phyloP scores from a whole-genome alignment of 2,329 filamentous ascomycete species.

The Colletotrichum paranaense region DNA sequence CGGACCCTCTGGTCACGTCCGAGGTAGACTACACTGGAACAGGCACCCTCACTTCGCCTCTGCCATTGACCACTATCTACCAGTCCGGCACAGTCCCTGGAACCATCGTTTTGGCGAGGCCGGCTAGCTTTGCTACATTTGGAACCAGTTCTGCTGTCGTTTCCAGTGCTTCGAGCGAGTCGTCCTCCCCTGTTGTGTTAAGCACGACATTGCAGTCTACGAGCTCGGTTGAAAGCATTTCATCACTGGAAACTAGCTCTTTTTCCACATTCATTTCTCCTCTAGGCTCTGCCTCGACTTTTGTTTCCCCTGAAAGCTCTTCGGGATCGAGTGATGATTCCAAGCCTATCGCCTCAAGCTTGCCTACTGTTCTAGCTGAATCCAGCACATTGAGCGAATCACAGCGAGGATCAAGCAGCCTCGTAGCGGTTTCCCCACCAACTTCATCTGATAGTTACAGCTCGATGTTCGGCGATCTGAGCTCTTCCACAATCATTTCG shows the following conservation, averaged over 20 bases:
- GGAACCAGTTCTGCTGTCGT: background rate
- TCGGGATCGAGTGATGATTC: background rate
- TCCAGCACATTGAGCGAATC: background rate
- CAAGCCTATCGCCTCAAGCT: background rate
- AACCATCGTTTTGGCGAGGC: slow-evolving; percentile 12
- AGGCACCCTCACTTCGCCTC: background rate
- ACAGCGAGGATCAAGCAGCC: background rate
- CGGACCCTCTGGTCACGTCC: slow-evolving; percentile 20
- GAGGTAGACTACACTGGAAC: slow-evolving; percentile 10
- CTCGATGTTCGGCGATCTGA: background rate
- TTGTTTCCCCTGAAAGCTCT: background rate
- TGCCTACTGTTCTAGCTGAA: background rate
- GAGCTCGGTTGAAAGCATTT: background rate
- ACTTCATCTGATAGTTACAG: background rate
- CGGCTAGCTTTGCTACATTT: slow-evolving; percentile 17
- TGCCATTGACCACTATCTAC: background rate
- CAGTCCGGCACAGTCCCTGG: slow-evolving; percentile 16
- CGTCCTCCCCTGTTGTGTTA: background rate
- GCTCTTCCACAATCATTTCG: background rate
- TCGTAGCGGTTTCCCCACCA: background rate
- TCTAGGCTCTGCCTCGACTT: background rate
- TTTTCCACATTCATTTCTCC: background rate
- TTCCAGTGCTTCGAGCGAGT: background rate
- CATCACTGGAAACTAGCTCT: background rate
- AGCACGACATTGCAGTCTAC: background rate